Conservation (phyloP, 2,329 filamentous ascomycete species). For the Verticillium klebahnii region DNA sequence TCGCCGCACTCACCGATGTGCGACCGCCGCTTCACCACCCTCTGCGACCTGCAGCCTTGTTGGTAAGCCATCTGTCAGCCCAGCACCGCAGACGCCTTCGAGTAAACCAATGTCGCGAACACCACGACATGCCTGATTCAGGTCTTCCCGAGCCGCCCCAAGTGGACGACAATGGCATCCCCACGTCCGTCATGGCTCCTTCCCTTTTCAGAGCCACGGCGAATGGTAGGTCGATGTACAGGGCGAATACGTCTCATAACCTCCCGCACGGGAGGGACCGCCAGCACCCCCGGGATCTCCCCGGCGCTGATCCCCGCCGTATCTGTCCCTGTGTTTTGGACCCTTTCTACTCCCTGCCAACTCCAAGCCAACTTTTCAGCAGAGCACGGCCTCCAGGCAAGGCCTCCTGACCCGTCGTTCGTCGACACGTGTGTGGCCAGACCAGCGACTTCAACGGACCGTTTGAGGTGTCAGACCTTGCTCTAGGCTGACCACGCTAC, state of each 20-base stretch:
- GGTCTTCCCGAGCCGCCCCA: background rate
- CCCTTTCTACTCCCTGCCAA: background rate
- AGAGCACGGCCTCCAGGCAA: background rate
- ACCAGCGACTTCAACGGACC: background rate
- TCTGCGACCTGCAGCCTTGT: background rate
- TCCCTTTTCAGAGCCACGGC: background rate
- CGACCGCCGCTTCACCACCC: background rate
- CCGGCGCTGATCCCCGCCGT: background rate
- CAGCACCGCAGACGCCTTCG: background rate
- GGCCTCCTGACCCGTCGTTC: background rate
- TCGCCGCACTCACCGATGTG: background rate
- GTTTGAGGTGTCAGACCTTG: background rate
- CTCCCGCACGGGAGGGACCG: background rate
- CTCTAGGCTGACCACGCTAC: background rate
- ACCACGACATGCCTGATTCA: background rate
- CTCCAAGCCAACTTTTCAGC: background rate
- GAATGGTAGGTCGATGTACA: background rate
- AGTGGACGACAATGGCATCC: background rate
- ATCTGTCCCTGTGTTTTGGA: background rate
- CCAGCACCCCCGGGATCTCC: background rate
- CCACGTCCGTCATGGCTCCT: background rate
- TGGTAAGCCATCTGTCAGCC: background rate
- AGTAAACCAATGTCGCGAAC: background rate
- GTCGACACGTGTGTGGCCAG: background rate
- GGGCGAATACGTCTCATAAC: background rate